Conservation (phyloP, 805 yeast genomes). For the Wickerhamiella brachini region DNA sequence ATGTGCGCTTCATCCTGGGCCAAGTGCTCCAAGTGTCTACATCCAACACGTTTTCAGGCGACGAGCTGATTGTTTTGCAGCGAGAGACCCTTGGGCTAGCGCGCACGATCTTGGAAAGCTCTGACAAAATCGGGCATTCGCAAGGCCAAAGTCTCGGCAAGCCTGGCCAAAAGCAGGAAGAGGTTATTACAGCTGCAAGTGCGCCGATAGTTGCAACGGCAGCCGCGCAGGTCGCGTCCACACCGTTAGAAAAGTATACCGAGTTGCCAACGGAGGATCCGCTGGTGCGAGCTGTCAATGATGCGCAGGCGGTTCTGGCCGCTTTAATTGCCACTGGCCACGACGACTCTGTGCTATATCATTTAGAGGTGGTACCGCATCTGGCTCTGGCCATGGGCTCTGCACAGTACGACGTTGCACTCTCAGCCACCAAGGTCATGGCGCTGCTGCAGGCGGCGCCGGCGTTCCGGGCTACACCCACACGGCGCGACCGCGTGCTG, state of each 20-base stretch:
- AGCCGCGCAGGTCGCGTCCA: constrained; percentile 28
- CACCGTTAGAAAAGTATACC: constrained; percentile 45
- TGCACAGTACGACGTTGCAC: constrained; percentile 36
- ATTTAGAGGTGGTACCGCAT: constrained; percentile 59
- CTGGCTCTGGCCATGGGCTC: constrained; percentile 63
- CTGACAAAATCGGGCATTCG: no score
- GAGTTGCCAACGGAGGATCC: constrained; percentile 26
- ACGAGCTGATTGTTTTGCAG: constrained; percentile 18
- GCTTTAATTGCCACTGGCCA: constrained; percentile 16
- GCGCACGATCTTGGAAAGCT: no score
- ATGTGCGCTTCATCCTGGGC: constrained; percentile 54
- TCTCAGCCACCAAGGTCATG: constrained; percentile 40
- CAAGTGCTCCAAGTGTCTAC: constrained; percentile 44
- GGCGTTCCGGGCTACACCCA: constrained; percentile 29
- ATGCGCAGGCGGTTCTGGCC: constrained; percentile 18
- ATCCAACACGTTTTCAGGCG: not conserved
- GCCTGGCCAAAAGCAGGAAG: no score
- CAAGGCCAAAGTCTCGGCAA: no score
- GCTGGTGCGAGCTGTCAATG: constrained; percentile 22
- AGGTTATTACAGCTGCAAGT: not conserved
- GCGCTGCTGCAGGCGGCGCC: constrained; percentile 35
- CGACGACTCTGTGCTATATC: constrained; percentile 56
- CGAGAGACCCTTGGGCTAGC: constrained; percentile 37
- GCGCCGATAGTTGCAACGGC: not conserved
- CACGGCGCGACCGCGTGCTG: constrained; percentile 45